Evolutionary conservation across 352 stramenopile species (phyloP).

Genomic region (Globisporangium irregulare): DNA sequence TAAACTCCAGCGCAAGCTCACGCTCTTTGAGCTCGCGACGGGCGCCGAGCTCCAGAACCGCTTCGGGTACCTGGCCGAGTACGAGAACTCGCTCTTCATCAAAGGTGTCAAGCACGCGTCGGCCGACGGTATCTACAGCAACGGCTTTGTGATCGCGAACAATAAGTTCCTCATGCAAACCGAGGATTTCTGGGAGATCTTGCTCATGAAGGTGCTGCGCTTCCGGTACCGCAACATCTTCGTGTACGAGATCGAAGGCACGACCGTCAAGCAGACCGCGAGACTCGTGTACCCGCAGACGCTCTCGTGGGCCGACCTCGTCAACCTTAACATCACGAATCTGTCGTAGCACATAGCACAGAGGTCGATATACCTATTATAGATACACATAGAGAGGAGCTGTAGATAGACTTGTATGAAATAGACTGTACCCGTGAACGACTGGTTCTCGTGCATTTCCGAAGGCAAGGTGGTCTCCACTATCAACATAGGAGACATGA

Average conservation of each 20-base stretch:
- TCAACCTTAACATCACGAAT: slow-evolving; percentile 8
- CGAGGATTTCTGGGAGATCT: slow-evolving; percentile 8
- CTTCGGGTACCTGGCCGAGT: not conserved
- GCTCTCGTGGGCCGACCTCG: slow-evolving; percentile 1
- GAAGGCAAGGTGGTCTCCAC: too few relatives aligned
- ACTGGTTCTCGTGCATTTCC: too few relatives aligned
- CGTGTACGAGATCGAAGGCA: slow-evolving; percentile 10
- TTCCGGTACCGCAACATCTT: slow-evolving; percentile 12
- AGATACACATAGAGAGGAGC: too few relatives aligned
- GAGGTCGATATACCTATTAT: too few relatives aligned
- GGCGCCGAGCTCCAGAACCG: slow-evolving; percentile 8
- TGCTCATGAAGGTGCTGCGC: slow-evolving; percentile 14
- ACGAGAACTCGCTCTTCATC: slow-evolving; percentile 6
- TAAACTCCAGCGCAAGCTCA: not conserved
- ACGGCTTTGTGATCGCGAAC: slow-evolving; percentile 12
- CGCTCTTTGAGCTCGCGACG: slow-evolving; percentile 9
- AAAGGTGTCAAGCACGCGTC: slow-evolving; percentile 6
- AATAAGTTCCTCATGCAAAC: slow-evolving; percentile 8
- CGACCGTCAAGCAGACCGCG: slow-evolving; percentile 11
- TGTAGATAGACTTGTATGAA: too few relatives aligned
- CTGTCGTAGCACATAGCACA: not conserved
- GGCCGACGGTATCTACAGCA: slow-evolving; percentile 10
- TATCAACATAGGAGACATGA: too few relatives aligned
- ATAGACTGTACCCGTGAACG: too few relatives aligned
- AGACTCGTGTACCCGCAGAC: slow-evolving; percentile 4